Base-by-base conservation (phyloP, 441 rosid genomes). In the Populus hybrid region DNA sequence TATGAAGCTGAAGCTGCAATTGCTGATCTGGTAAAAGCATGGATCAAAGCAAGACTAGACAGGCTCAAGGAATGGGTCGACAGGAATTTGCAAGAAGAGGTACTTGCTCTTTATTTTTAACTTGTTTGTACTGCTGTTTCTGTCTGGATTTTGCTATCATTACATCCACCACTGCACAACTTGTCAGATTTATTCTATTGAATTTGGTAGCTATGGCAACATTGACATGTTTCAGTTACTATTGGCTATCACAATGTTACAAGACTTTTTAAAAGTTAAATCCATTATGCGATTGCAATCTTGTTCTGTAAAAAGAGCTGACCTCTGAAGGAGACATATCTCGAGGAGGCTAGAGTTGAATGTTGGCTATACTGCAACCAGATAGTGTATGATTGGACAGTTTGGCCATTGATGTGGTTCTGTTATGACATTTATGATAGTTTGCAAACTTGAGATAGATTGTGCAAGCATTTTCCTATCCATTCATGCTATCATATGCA, bases 11-110 rank as follows among this genome's bases (percentile, higher is more conserved):
- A 94, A 83, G 83, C 92, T 14, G 94, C 92, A 68, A 94, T 95
- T 75, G 95, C 93, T 76, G 91, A 91, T 90, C 89, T 94, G 73
- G 97, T 95, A 21, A 95, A 94, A 81, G 84, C 77, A 69, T 95
- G 99, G 99, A 90, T 95, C 76, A 91, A 83, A 76, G 83, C 86
- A 72, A 92, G 95, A 82, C 79, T 90, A 67, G 97, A 94, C 86
- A 89, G 94, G 83, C 74, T 94, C 80, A 94, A 91, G 86, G 97
- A 95, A 75, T 92, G 95, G 97, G 88, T 90, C 40, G 99, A 93
- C 81, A 82, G 95, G 83, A 91, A 84, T 85, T 82, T 95, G 91
- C 98, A 91, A 76, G 98, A 93, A 82, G 99, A 94, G 94, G 99
- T 96, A 63, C 77, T 36, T 73, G 18, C 69, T 8, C 45, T 65